Evolutionary conservation across 352 stramenopile genomes (phyloP), one percentile per base, ranked within the genome.

Genomic region (Phytophthora lateralis): DNA sequence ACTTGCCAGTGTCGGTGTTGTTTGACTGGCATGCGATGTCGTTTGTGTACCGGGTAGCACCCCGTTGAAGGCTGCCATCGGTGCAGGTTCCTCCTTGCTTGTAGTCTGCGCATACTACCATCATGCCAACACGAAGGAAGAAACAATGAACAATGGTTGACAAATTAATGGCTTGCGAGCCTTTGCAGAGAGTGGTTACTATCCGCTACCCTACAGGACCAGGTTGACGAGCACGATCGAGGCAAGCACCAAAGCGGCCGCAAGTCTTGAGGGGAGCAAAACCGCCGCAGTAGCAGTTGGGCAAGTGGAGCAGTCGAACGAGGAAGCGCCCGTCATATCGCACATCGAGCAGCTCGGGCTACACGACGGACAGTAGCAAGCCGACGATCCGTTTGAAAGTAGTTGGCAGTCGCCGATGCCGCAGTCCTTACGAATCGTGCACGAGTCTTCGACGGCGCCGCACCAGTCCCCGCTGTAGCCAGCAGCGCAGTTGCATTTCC

Each of bases 11-110:
- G 34, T 82, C 71, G 0, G 62, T 74, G 60, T 79, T n/a, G 41
- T 55, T 63, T 42, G 85, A 82, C 43, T 88, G 75, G 53, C 78
- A 88, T 1, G 73, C 75, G 24, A 75, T 58, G 47, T 85, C 75
- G 44, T 76, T 82, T 11, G 73, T 83, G 62, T 73, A 88, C 37
- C 53, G 66, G 15, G 73, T 76, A 61, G 21, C 21, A 24, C 21
- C 21, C 21, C 21, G 21, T 24, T 24, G 21, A 24, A 24, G 21
- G 21, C 21, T 24, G 21, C 1, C 21, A 24, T 24, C 26, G 6
- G 6, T 29, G 6, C 26, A 29, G 26, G 26, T 29, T 29, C 6
- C 26, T 29, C 26, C 26, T 29, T 29, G 26, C 26, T 29, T 29
- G 26, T 29, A 29, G 26, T 8, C 26, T 29, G 26, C 26, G 26